These are phyloP conservation scores for Arthroderma sp. DNA, from an alignment of 2,329 filamentous ascomycete species.

Conservation along the genomic window DNA sequence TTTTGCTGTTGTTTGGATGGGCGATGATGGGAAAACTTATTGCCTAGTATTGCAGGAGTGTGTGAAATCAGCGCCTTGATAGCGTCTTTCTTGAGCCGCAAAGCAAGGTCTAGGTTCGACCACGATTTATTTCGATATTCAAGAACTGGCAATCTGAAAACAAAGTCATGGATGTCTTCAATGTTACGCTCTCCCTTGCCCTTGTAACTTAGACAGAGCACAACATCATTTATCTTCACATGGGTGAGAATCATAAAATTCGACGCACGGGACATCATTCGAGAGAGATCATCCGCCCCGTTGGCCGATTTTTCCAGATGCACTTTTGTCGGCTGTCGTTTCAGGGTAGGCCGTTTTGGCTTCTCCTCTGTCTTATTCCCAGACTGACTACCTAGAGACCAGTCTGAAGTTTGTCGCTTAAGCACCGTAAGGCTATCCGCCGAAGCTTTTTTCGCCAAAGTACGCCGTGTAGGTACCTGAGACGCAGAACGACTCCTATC, in stretches of 20 bases:
- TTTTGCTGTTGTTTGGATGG: constrained; percentile 68
- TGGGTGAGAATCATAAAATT: constrained; percentile 97
- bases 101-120: constrained; percentile 89
- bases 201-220: constrained; percentile 92
- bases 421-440: constrained; percentile 31
- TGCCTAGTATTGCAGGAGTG: constrained; percentile 89
- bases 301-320: constrained; percentile 41
- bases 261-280: constrained; percentile 91
- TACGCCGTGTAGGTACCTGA: constrained; percentile 22
- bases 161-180: constrained; percentile 93
- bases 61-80: constrained; percentile 90
- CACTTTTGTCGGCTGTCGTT: constrained; percentile 34
- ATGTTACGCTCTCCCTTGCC: constrained; percentile 91
- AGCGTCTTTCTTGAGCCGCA: constrained; percentile 87
- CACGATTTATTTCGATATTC: constrained; percentile 99
- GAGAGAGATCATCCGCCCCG: constrained; percentile 75
- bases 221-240: constrained; percentile 88
- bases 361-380: constrained; percentile 26
- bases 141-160: constrained; percentile 85
- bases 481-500: constrained; percentile 13
- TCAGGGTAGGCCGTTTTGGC: constrained; percentile 38
- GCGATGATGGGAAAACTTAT: constrained; percentile 86
- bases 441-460: constrained; percentile 31
- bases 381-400: constrained; percentile 24
- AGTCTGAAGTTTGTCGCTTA: constrained; percentile 27